A percentile compares a stretch with the other conserved stretches of the same genome.
Conservation (phyloP, 768 basidiomycete species). For the Fibroporia radiculosa region DNA sequence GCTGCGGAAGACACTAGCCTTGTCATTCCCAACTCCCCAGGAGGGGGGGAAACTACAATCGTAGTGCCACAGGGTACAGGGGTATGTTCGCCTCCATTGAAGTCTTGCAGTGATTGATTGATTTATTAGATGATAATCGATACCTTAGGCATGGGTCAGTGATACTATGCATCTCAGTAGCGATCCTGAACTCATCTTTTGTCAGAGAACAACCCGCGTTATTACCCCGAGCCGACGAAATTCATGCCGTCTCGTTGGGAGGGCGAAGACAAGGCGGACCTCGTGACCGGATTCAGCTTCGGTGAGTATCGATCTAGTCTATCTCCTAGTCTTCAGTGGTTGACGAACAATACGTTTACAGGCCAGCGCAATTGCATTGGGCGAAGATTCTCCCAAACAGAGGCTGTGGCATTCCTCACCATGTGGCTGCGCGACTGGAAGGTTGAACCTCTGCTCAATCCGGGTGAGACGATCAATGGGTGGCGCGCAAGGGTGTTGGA, state of each 20-base stretch:
- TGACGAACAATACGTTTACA: constrained; percentile 7
- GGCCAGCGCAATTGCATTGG: constrained; percentile 49
- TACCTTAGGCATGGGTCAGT: neutral
- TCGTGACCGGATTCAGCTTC: constrained; percentile 12
- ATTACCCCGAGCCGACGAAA: constrained; percentile 29
- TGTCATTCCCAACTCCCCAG: constrained; percentile 6
- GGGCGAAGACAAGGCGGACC: constrained; percentile 11
- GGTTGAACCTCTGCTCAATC: constrained; percentile 36
- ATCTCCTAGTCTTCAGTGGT: neutral
- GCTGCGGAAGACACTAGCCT: constrained; percentile 21
- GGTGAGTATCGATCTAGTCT: constrained; percentile 6
- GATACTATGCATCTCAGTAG: neutral
- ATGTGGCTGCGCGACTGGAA: constrained; percentile 45
- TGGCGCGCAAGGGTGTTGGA: neutral
- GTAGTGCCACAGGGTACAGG: neutral
- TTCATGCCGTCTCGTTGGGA: constrained; percentile 34
- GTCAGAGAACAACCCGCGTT: constrained; percentile 28
- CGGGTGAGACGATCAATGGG: constrained; percentile 25
- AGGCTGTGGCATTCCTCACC: constrained; percentile 46
- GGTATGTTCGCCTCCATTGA: neutral
- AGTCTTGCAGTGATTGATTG: neutral
- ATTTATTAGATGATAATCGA: neutral
- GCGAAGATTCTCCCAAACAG: constrained; percentile 45
- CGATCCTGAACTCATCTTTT: constrained; percentile 1
- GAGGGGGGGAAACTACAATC: neutral